phyloP scores from a whole-genome alignment of 768 basidiomycete genomes.

The Cystofilobasidium capitatum region DNA sequence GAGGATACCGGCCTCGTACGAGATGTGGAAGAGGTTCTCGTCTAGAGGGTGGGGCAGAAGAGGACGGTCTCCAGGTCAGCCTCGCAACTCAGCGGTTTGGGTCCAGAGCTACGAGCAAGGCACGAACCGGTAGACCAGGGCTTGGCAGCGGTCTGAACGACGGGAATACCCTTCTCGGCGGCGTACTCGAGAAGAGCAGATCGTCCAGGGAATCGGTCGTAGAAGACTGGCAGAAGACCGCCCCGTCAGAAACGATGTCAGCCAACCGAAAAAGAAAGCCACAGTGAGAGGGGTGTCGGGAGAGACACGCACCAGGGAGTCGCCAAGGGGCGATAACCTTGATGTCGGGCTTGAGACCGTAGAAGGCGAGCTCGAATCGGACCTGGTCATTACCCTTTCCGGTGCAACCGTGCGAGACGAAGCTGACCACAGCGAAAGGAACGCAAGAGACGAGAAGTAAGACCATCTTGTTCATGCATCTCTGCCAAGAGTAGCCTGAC shows the following conservation, averaged over 20 bases:
- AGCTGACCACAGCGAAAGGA: no score
- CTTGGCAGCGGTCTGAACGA: slow-evolving; percentile 87
- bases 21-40: slow-evolving; percentile 99
- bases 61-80: background rate
- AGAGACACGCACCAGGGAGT: slow-evolving; percentile 68
- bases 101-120: background rate
- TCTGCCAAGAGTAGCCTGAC: background rate
- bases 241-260: background rate
- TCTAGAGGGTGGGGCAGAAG: slow-evolving; percentile 42
- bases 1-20: slow-evolving; percentile 97
- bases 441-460: background rate
- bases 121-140: slow-evolving; percentile 79
- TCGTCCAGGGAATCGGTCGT: slow-evolving; percentile 92
- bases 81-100: no score
- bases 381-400: slow-evolving; percentile 99
- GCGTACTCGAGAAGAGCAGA: slow-evolving; percentile 87
- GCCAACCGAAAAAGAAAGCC: background rate
- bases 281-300: background rate
- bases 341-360: slow-evolving; percentile 95
- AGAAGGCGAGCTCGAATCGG: slow-evolving; percentile 97
- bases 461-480: background rate
- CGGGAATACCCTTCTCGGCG: slow-evolving; percentile 76
- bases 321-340: slow-evolving; percentile 99
- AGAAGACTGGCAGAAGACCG: slow-evolving; percentile 57
- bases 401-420: slow-evolving; percentile 95